Percentiles rank a stretch among this genome's conserved stretches.
phyloP scores from a whole-genome alignment of 306 rosid species.

The Prunus padus region DNA sequence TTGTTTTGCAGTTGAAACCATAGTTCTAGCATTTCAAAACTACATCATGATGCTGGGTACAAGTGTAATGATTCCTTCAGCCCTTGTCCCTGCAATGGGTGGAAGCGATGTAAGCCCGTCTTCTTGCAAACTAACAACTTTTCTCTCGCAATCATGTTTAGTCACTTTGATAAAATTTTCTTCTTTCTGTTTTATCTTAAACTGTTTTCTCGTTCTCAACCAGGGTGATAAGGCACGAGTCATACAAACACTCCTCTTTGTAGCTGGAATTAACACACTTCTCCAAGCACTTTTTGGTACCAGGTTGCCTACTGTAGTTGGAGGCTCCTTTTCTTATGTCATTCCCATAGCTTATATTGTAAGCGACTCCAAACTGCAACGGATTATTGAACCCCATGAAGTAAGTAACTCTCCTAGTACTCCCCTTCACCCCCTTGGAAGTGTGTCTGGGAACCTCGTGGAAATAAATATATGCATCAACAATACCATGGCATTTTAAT shows the following conservation, averaged over 20 bases:
- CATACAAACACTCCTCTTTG: constrained; percentile 89
- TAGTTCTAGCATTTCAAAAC: constrained; percentile 86
- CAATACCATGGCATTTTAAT: background rate
- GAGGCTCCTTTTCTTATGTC: constrained; percentile 91
- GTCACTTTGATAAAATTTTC: background rate
- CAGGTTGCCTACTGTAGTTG: constrained; percentile 90
- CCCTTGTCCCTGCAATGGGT: constrained; percentile 88
- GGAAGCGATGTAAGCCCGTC: constrained; percentile 70
- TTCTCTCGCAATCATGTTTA: background rate
- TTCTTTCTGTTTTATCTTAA: background rate
- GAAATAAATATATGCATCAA: constrained; percentile 13
- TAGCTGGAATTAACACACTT: constrained; percentile 91
- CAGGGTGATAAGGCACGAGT: constrained; percentile 95
- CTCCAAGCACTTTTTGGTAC: constrained; percentile 98
- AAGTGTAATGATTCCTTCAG: constrained; percentile 87
- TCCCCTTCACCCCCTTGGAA: background rate
- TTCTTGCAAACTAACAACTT: background rate
- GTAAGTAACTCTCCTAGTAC: constrained; percentile 43
- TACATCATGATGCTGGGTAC: constrained; percentile 95
- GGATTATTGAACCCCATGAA: constrained; percentile 68
- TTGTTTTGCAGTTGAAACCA: constrained; percentile 78
- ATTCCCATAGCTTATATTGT: constrained; percentile 78
- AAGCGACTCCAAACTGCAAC: constrained; percentile 64
- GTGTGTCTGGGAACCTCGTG: constrained; percentile 9
- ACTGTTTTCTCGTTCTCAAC: constrained; percentile 27